These are phyloP conservation scores for Glycine soja DNA, from an alignment of 306 rosid species.

Conservation along the genomic window DNA sequence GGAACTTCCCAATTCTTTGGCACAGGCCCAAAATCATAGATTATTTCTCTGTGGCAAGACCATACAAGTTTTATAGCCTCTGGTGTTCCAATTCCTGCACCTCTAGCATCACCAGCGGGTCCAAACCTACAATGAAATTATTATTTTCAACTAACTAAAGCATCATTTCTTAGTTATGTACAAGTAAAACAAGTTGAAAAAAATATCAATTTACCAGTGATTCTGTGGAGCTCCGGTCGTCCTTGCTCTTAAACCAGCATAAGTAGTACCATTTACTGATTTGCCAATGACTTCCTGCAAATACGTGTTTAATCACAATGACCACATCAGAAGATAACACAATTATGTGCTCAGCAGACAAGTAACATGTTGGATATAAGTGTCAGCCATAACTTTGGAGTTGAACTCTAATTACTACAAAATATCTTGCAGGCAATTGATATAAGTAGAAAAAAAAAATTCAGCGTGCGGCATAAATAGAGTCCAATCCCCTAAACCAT, in stretches of 20 bases:
- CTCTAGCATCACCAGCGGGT: constrained; percentile 96
- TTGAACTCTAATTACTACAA: constrained; percentile 5
- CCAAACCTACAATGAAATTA: constrained; percentile 77
- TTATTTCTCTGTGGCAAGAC: constrained; percentile 96
- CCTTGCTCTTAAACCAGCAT: constrained; percentile 93
- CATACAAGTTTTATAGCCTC: constrained; percentile 98
- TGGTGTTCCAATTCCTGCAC: constrained; percentile 98
- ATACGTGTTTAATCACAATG: constrained; percentile 20
- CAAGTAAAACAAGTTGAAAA: background rate
- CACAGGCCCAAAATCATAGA: constrained; percentile 84
- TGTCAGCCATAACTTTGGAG: background rate
- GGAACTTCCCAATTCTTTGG: constrained; percentile 74
- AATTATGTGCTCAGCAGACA: background rate
- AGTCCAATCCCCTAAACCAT: background rate
- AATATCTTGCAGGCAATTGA: background rate
- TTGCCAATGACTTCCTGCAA: constrained; percentile 90
- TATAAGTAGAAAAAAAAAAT: background rate
- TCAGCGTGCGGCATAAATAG: background rate
- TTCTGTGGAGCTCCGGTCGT: constrained; percentile 98
- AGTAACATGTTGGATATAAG: background rate
- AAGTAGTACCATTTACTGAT: constrained; percentile 90
- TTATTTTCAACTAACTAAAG: constrained; percentile 39
- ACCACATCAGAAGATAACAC: constrained; percentile 8
- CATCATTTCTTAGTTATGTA: background rate
- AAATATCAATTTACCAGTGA: constrained; percentile 68